phyloP scores from a whole-genome alignment of 305 asterid species.

The Solanum hybrid region DNA sequence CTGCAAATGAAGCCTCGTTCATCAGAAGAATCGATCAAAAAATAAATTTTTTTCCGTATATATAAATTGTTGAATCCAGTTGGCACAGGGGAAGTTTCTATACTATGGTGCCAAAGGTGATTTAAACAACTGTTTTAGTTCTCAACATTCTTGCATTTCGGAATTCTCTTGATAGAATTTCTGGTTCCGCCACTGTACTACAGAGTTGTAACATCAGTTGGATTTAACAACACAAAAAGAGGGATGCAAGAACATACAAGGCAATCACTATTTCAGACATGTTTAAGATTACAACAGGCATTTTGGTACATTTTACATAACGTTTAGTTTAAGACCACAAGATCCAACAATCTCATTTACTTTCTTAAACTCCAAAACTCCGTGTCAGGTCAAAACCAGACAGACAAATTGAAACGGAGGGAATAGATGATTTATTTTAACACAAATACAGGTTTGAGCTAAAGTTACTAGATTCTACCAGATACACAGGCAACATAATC shows the following conservation, averaged over 20 bases:
- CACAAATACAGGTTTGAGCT: not conserved
- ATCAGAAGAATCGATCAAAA: not conserved
- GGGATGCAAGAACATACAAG: not conserved
- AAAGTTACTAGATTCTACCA: not conserved
- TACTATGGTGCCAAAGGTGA: not conserved
- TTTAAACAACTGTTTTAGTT: not conserved
- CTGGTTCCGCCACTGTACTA: not conserved
- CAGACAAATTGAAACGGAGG: not conserved
- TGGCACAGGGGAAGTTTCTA: not conserved
- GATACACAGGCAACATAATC: not conserved
- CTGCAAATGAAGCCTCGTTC: slow-evolving; percentile 20
- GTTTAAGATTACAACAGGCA: not conserved
- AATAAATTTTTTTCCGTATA: not conserved
- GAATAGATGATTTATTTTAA: not conserved
- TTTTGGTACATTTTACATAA: not conserved
- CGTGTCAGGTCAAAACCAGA: accelerated
- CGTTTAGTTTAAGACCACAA: not conserved
- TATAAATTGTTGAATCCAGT: not conserved
- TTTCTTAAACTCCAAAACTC: not conserved
- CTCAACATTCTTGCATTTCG: not conserved
- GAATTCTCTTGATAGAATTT: not conserved
- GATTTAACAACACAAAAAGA: not conserved
- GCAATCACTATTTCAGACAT: not conserved
- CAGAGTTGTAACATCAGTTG: not conserved
- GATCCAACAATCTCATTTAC: not conserved